Conservation (phyloP, 176 grass and related monocot genomes). For the Panicum miliaceum region DNA sequence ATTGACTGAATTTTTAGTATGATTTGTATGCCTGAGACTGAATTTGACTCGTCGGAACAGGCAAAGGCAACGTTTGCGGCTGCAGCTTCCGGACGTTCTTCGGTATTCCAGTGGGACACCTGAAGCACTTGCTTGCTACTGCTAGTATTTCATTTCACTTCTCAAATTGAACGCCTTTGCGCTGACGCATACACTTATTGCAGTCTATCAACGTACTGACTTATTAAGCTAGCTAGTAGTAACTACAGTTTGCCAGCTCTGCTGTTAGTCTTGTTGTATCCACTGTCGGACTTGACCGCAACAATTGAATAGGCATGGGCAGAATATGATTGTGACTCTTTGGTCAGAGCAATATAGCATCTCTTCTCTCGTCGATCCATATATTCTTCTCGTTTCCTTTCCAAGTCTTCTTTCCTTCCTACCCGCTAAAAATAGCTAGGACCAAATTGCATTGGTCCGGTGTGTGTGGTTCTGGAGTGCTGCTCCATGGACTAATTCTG, state of each 20-base stretch:
- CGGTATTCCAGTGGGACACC: neutral
- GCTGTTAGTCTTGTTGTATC: conserved; percentile 17
- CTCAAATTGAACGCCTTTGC: neutral
- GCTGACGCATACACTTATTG: neutral
- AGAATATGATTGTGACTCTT: conserved; percentile 13
- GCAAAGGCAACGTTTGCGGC: conserved; percentile 37
- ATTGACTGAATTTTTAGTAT: too few species aligned
- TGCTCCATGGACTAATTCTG: neutral
- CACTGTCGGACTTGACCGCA: conserved; percentile 51
- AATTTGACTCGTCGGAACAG: conserved; percentile 19
- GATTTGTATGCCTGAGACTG: neutral
- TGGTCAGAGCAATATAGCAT: conserved; percentile 42
- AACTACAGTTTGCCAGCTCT: neutral
- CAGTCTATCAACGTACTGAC: neutral
- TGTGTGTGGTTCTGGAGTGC: conserved; percentile 1
- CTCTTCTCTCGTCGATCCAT: neutral
- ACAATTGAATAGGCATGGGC: neutral
- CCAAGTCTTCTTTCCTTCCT: conserved; percentile 27
- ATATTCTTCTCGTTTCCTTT: conserved; percentile 16
- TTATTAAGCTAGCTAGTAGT: neutral
- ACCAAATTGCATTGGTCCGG: neutral
- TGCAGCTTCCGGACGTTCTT: conserved; percentile 18
- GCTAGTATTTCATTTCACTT: neutral
- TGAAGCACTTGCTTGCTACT: neutral
- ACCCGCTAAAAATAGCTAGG: conserved; percentile 42